Evolutionary conservation across 2,329 filamentous ascomycete genomes (phyloP).

Genomic region (Xenosphaeropsis pyriputrescens): DNA sequence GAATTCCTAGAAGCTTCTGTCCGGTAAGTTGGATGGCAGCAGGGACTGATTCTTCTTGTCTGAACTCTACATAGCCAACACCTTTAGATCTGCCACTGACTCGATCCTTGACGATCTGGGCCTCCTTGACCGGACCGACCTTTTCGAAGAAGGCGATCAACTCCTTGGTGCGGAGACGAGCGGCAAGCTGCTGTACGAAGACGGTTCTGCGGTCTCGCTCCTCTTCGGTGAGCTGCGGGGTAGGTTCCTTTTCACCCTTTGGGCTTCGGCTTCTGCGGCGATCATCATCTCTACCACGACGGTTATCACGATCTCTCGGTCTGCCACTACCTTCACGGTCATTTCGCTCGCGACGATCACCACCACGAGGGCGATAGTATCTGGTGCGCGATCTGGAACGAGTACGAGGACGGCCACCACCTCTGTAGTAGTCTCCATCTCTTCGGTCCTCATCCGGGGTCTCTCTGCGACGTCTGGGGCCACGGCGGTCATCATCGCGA

Average conservation of each 20-base stretch:
- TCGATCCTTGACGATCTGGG: constrained; percentile 95
- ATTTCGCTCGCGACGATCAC: constrained; percentile 34
- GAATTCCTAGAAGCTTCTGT: constrained; percentile 95
- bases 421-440: constrained; percentile 57
- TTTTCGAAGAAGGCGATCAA: constrained; percentile 92
- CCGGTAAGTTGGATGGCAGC: constrained; percentile 95
- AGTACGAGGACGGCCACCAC: constrained; percentile 46
- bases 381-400: constrained; percentile 59
- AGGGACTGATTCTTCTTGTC: constrained; percentile 83
- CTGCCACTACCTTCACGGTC: constrained; percentile 31
- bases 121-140: constrained; percentile 87
- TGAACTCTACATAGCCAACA: constrained; percentile 99
- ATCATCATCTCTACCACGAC: constrained; percentile 21
- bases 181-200: constrained; percentile 95
- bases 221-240: constrained; percentile 76
- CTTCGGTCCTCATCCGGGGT: constrained; percentile 27
- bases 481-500: constrained; percentile 60
- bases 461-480: constrained; percentile 57
- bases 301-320: constrained; percentile 24
- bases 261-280: constrained; percentile 24
- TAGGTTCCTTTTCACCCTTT: constrained; percentile 28
- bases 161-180: constrained; percentile 81
- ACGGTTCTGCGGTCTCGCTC: constrained; percentile 94
- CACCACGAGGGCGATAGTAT: constrained; percentile 32
- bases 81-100: constrained; percentile 96